Conservation (phyloP, 2,329 filamentous ascomycete genomes). For the Trichophyton verrucosum region DNA sequence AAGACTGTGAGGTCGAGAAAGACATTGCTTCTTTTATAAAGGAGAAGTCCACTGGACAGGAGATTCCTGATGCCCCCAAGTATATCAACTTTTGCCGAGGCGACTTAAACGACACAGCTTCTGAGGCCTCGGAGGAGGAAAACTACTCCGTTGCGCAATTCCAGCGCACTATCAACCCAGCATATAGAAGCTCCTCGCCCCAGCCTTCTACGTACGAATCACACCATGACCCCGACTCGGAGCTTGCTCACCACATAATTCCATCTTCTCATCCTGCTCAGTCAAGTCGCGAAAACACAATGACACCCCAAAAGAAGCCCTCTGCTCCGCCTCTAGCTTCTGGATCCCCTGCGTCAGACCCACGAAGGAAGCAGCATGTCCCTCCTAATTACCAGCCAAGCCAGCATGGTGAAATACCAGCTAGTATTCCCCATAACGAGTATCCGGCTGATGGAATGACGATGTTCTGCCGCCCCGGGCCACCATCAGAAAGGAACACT, state of each 20-base stretch:
- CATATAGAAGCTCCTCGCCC: constrained; percentile 89
- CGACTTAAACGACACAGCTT: constrained; percentile 65
- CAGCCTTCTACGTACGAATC: constrained; percentile 88
- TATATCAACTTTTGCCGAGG: constrained; percentile 98
- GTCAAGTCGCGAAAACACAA: constrained; percentile 39
- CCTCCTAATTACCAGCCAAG: constrained; percentile 41
- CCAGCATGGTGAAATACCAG: constrained; percentile 52
- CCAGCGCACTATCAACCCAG: constrained; percentile 85
- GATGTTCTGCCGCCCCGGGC: constrained; percentile 76
- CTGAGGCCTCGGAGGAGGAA: constrained; percentile 77
- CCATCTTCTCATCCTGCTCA: constrained; percentile 39
- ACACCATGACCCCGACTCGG: constrained; percentile 73
- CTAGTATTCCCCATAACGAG: constrained; percentile 69
- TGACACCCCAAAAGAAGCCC: constrained; percentile 40
- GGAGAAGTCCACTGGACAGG: constrained; percentile 81
- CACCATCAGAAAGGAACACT: constrained; percentile 57
- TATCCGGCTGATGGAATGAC: constrained; percentile 96
- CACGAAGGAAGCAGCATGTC: constrained; percentile 27
- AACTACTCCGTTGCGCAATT: constrained; percentile 93
- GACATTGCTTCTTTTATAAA: constrained; percentile 84
- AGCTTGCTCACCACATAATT: constrained; percentile 56
- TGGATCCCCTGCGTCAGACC: constrained; percentile 5
- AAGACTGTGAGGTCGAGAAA: constrained; percentile 93
- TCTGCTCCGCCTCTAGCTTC: constrained; percentile 14
- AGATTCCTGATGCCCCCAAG: constrained; percentile 91